Percentiles rank a stretch among this genome's conserved stretches.
Evolutionary conservation across 176 grass and related monocot species (phyloP).

Genomic region (Themeda triandra): DNA sequence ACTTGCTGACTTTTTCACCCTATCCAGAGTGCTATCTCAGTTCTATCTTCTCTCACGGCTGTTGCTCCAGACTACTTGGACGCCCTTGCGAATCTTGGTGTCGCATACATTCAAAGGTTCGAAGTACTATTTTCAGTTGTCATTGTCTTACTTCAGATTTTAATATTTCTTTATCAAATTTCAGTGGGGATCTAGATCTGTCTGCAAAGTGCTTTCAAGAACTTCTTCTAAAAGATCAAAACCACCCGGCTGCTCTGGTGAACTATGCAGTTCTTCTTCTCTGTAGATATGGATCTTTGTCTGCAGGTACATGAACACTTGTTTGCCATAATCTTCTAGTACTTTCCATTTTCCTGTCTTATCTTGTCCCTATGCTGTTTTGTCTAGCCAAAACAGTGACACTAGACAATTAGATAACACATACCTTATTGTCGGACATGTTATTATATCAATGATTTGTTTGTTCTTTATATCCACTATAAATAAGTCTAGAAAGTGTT

Average conservation of each 20-base stretch:
- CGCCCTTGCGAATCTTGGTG: conserved; percentile 84
- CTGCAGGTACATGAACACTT: conserved; percentile 52
- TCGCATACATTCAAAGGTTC: conserved; percentile 91
- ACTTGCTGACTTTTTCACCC: conserved; percentile 36
- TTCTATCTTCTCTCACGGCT: conserved; percentile 80
- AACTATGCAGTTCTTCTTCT: conserved; percentile 87
- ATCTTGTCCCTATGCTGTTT: neutral
- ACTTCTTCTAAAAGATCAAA: conserved; percentile 94
- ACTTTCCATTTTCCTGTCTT: neutral
- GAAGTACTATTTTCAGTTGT: conserved; percentile 19
- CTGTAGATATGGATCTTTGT: conserved; percentile 79
- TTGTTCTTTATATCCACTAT: neutral
- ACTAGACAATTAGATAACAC: neutral
- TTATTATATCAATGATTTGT: neutral
- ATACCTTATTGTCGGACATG: neutral
- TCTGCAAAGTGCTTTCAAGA: conserved; percentile 92
- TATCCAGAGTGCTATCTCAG: conserved; percentile 87
- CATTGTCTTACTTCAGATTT: conserved; percentile 11
- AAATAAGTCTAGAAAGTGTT: neutral
- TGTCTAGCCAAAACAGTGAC: neutral
- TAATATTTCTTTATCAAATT: conserved; percentile 38
- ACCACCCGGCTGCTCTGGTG: conserved; percentile 88
- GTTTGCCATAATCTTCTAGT: conserved; percentile 20
- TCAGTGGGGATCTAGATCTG: conserved; percentile 71
- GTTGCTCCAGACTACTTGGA: conserved; percentile 88